Evolutionary conservation across 2,329 filamentous ascomycete genomes (phyloP).

Genomic region (Escovopsis sp.): DNA sequence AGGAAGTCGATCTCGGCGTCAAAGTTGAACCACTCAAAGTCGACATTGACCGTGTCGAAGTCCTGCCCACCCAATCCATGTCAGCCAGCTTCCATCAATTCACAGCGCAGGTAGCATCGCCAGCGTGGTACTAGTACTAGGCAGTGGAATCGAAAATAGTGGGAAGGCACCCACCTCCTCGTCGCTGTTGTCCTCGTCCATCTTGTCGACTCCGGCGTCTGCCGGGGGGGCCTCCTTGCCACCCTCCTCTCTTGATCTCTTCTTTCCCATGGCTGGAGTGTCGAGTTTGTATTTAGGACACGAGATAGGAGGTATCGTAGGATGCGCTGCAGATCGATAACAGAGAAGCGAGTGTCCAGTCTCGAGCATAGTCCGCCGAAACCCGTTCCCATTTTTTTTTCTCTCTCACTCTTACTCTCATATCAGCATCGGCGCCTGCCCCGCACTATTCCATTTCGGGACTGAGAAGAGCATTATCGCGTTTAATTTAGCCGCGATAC

Average conservation of each 20-base stretch:
- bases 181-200: slow-evolving; percentile 38
- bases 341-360: background rate
- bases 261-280: slow-evolving; percentile 30
- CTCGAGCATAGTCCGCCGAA: too few relatives aligned
- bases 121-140: too few relatives aligned
- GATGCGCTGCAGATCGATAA: slow-evolving; percentile 5
- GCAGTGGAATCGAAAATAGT: too few relatives aligned
- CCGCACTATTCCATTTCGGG: slow-evolving; percentile 25
- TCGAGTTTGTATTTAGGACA: background rate
- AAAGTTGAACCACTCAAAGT: slow-evolving; percentile 98
- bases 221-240: slow-evolving; percentile 24
- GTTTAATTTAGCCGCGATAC: slow-evolving; percentile 12
- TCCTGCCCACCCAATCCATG: slow-evolving; percentile 38
- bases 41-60: slow-evolving; percentile 82
- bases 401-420: too few relatives aligned
- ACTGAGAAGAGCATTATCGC: slow-evolving; percentile 11
- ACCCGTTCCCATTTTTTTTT: too few relatives aligned
- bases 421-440: slow-evolving; percentile 11
- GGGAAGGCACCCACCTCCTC: slow-evolving; percentile 29
- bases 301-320: background rate
- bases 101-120: too few relatives aligned
- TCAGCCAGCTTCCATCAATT: slow-evolving; percentile 1
- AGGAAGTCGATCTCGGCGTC: slow-evolving; percentile 84
- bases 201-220: slow-evolving; percentile 31
- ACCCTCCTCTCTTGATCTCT: slow-evolving; percentile 32